Evolutionary conservation across 1,284 basidiomycete species (phyloP), one percentile per base, ranked within the genome.

Genomic region (Cryptococcus sp.): DNA sequence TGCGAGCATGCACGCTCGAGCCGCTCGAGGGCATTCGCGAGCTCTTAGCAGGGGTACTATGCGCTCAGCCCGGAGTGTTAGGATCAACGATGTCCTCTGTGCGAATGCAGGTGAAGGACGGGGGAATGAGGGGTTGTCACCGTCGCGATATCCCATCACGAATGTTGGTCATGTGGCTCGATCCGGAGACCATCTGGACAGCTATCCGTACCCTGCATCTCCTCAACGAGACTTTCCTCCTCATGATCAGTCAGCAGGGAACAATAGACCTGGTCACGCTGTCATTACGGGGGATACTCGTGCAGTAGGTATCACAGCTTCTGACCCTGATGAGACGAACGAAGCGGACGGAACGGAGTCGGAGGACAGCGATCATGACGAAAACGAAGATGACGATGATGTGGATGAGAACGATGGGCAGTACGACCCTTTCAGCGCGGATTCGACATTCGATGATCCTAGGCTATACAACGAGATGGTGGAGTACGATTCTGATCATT

Each of bases 11-110:
- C 30, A 13, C 30, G 30, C 30, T 35, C 30, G 8, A 35, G 35
- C 35, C 30, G 30, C 30, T 35, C 30, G 30, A 35, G 49, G 49
- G 6, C 49, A 50, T 22, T 39, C 35, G 19, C 23, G 55, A 45
- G 25, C 40, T 23, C 35, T 52, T 17, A 52, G 50, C 15, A 47
- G 55, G 20, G 55, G 40, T 40, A 57, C 55, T 13, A 22, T 52
- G 19, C 42, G 43, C 5, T 57, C 55, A 7, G 35, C 48, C 10
- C 55, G 49, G 22, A 39, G 42, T 50, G 20, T 1, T 10, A 39
- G 20, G 17, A 17, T 13, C 5, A n/a, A 45, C 19, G 49, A 20
- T 25, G 16, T 45, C 19, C 7, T 6, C 41, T 13, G 17, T 7
- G 25, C 23, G 40, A 8, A 8, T 10, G 30, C 30, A 3, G 30